Evolutionary conservation across 139 green algal genomes (phyloP), one percentile per base, ranked within the genome.

Genomic region (Chlamydomonas urium): DNA sequence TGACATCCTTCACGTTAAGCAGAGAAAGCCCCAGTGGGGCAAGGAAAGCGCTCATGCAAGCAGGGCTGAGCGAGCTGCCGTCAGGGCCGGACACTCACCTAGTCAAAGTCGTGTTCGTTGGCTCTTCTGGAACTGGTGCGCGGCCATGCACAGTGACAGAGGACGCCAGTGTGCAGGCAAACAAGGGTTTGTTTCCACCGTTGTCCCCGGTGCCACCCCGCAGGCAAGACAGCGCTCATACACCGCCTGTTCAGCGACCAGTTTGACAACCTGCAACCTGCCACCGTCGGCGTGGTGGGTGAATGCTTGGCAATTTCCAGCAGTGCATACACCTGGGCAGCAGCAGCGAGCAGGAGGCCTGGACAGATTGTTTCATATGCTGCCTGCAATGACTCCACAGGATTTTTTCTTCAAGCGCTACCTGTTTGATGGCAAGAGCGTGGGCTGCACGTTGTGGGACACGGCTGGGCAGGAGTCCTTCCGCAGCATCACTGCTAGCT

Each of bases 401-500:
- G 75, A 85, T 42, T 79, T 80, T 34, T 62, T 70, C 24, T 85
- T 80, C 68, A 85, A 85, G 63, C 68, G 73, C 10, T 75, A 82
- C 56, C 74, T 66, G 4, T 75, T 85, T 10, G 75, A 85, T 48
- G 65, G 69, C 35, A 47, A 66, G 28, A 59, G 57, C 34, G 56
- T 85, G 0, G 79, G 79, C 3, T 66, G 79, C 24, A 79, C 79
- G 21, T 32, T 85, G 3, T 85, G 75, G 75, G 75, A 85, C 62
- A 85, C 79, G 3, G 79, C 79, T n/a, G 60, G 60, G 17, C 60
- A 67, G 29, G 95, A 99, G 77, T 79, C 93, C 21, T 99, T 99
- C 81, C 80, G 93, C 36, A 98, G 95, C 1, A 75, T 99, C 24
- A 99, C 95, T 6, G 92, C 83, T 79, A 95, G 87, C 65, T 99